Evolutionary conservation across 805 yeast species (phyloP).

Genomic region (Kodamaea sagamina): DNA sequence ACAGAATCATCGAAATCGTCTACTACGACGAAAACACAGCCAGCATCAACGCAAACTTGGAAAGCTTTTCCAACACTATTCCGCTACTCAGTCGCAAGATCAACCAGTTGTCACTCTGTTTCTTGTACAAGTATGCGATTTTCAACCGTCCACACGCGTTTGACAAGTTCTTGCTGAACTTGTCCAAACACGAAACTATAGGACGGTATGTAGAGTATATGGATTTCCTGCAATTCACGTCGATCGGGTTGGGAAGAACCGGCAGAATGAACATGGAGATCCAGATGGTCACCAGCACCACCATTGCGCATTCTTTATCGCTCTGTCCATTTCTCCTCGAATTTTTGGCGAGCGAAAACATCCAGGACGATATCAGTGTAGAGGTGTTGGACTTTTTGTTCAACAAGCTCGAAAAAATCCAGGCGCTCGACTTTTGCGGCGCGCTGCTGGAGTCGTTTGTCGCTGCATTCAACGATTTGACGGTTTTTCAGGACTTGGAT

Average conservation of each 20-base stretch:
- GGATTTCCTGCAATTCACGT: constrained; percentile 87
- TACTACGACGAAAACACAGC: constrained; percentile 55
- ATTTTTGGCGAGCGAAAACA: constrained; percentile 81
- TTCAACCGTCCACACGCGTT: constrained; percentile 82
- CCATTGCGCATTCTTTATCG: constrained; percentile 63
- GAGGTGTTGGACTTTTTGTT: constrained; percentile 58
- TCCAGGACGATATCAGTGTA: constrained; percentile 75
- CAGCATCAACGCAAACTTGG: constrained; percentile 52
- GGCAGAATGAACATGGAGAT: constrained; percentile 88
- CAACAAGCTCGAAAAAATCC: constrained; percentile 54
- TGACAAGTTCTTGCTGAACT: constrained; percentile 63
- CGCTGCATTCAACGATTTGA: constrained; percentile 52
- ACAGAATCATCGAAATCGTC: constrained; percentile 56
- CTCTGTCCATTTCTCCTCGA: constrained; percentile 71
- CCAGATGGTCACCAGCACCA: constrained; percentile 80
- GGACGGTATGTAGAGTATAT: constrained; percentile 69
- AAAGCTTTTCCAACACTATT: constrained; percentile 52
- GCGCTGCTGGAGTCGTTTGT: constrained; percentile 69
- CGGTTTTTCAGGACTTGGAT: constrained; percentile 23
- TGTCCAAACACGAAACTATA: constrained; percentile 45
- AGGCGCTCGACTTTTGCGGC: constrained; percentile 86
- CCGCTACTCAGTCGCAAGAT: constrained; percentile 59
- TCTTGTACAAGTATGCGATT: constrained; percentile 64
- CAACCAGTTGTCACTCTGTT: constrained; percentile 56
- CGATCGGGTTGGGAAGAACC: constrained; percentile 87